Evolutionary conservation across 2,329 filamentous ascomycete species (phyloP).

Genomic region (Ophiocordyceps polyrhachis-furcata): DNA sequence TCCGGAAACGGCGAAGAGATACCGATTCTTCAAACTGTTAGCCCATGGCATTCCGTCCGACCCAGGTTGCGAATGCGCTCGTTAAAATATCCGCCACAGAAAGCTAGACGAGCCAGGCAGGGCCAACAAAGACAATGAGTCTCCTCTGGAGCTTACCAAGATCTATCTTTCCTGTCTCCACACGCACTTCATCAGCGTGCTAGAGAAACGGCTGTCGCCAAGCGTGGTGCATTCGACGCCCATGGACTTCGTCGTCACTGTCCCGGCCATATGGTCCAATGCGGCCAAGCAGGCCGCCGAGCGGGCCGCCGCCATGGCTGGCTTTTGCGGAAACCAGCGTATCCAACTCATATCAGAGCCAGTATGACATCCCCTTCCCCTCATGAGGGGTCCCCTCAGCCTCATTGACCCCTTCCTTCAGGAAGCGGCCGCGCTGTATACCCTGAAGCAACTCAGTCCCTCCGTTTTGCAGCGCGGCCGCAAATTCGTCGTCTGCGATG

Average conservation of each 20-base stretch:
- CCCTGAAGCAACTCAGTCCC: slow-evolving; percentile 23
- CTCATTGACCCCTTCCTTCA: slow-evolving; percentile 4
- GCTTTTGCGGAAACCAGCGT: slow-evolving; percentile 20
- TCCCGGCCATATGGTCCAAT: slow-evolving; percentile 40
- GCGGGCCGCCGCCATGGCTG: slow-evolving; percentile 18
- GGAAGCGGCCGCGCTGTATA: slow-evolving; percentile 33
- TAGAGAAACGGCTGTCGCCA: slow-evolving; percentile 22
- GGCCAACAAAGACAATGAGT: slow-evolving; percentile 14
- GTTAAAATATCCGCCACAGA: slow-evolving; percentile 5
- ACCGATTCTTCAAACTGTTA: slow-evolving; percentile 30
- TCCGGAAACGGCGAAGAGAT: slow-evolving; percentile 19
- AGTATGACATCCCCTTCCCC: slow-evolving; percentile 7
- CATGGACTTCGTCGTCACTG: slow-evolving; percentile 35
- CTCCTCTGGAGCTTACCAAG: slow-evolving; percentile 16
- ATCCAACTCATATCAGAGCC: slow-evolving; percentile 32
- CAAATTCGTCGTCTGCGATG: slow-evolving; percentile 33
- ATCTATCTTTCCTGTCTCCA: slow-evolving; percentile 28
- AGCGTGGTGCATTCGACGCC: slow-evolving; percentile 23
- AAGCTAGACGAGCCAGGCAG: slow-evolving; percentile 16
- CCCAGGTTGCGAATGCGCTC: neutral
- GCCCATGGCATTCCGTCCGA: slow-evolving; percentile 5
- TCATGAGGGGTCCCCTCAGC: no score
- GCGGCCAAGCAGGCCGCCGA: slow-evolving; percentile 31
- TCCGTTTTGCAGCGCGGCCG: slow-evolving; percentile 23
- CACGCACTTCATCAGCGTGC: slow-evolving; percentile 25